Base-by-base conservation (phyloP, 495 filamentous ascomycete genomes). In the Schizothecium vesticola region DNA sequence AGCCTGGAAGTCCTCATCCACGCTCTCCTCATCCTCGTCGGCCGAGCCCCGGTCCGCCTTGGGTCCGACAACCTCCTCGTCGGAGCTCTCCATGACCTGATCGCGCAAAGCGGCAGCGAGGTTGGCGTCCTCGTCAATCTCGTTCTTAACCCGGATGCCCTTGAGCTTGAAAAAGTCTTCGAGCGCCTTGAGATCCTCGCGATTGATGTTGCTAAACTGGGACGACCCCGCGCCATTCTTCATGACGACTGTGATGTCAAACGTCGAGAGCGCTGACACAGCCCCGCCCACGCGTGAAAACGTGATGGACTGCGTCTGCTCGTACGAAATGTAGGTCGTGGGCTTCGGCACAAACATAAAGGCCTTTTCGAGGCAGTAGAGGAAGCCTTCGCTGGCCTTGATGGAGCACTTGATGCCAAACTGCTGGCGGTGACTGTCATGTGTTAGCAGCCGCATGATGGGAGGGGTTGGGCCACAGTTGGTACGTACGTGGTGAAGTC, bases 341-440 rank as follows among this genome's bases (percentile, higher is more conserved):
- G 96, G 96, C 78, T 99, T 99, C 2, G 96, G 96, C 7, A 99
- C 95, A 72, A 99, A 99, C 86, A 99, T 95, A 74, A 99, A 94
- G 10, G 93, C 95, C 81, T 97, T 97, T 78, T 99, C 96, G 71
- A 99, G 80, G 79, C 94, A 97, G 83, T 95, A 99, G 29, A 99
- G 81, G 72, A 96, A 93, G 63, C 96, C 96, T 78, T 99, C 96
- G 76, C 94, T 97, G 62, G 96, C 96, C 80, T 99, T 99, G 83
- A 98, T 96, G 13, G 95, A 97, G 82, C 96, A 99, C 79, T 99
- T 99, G 76, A 98, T 95, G 55, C 96, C 96, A 70, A 88, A 91
- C 79, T 97, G 94, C 64, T 91, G 86, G 76, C 97, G 92, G 80
- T 98, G 95, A 71, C 90, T 92, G 29, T 61, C 62, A 31, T 16